phyloP scores from a whole-genome alignment of 2,329 filamentous ascomycete species.

The Nigrospora osmanthi region DNA sequence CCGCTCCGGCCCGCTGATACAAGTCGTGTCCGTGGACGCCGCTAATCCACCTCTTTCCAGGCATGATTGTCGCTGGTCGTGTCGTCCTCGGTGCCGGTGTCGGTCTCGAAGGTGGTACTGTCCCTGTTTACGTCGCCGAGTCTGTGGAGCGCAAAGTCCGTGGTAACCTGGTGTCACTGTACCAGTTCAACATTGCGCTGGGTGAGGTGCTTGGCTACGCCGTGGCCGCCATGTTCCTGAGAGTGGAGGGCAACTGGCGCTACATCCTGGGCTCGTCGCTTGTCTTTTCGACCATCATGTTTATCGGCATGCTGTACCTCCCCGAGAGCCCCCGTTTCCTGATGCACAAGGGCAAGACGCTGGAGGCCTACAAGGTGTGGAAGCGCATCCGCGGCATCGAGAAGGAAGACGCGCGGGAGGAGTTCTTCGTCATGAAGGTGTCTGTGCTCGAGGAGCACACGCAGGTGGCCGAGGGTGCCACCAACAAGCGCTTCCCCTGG shows the following conservation, averaged over 20 bases:
- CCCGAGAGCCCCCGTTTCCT: slow-evolving; percentile 62
- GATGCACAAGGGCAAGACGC: slow-evolving; percentile 55
- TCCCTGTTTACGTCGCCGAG: slow-evolving; percentile 69
- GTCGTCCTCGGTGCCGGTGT: slow-evolving; percentile 64
- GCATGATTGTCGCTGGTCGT: slow-evolving; percentile 62
- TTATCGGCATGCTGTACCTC: slow-evolving; percentile 61
- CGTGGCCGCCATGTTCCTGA: slow-evolving; percentile 64
- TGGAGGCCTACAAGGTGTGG: slow-evolving; percentile 62
- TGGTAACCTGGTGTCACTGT: slow-evolving; percentile 66
- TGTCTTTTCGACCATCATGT: slow-evolving; percentile 58
- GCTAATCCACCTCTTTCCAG: slow-evolving; percentile 7
- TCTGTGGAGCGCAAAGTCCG: slow-evolving; percentile 59
- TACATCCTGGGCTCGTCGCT: slow-evolving; percentile 68
- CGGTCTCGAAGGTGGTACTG: slow-evolving; percentile 66
- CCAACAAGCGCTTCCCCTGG: slow-evolving; percentile 56
- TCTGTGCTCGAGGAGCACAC: slow-evolving; percentile 50
- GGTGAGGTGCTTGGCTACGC: slow-evolving; percentile 69
- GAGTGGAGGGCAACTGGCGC: slow-evolving; percentile 63
- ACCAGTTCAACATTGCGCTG: slow-evolving; percentile 70
- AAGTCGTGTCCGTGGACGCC: background rate
- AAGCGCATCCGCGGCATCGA: slow-evolving; percentile 60
- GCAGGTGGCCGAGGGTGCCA: slow-evolving; percentile 38
- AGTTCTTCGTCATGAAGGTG: slow-evolving; percentile 67
- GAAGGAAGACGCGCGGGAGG: slow-evolving; percentile 50
- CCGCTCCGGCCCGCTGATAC: background rate